A percentile compares a stretch with the other conserved stretches of the same genome.
Evolutionary conservation across 2,329 filamentous ascomycete species (phyloP).

Genomic region (Aspergillus ruber): DNA sequence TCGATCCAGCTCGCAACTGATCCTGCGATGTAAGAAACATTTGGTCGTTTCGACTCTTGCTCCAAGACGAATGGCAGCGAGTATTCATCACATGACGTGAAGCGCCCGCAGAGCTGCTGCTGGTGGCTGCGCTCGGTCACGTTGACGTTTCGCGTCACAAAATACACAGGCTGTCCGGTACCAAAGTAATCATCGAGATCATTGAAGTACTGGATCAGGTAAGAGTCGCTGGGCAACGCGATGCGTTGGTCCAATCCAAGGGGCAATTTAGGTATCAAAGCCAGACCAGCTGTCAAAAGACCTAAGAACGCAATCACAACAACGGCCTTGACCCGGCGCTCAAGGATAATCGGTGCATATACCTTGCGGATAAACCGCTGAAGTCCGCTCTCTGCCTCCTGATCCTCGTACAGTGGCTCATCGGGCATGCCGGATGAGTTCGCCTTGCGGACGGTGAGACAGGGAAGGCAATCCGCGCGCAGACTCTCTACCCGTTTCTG

Average conservation of each 20-base stretch:
- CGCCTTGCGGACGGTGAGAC: conserved; percentile 70
- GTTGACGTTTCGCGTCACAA: conserved; percentile 78
- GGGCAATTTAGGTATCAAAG: conserved; percentile 74
- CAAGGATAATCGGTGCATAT: conserved; percentile 77
- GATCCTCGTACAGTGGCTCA: conserved; percentile 60
- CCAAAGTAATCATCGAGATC: conserved; percentile 91
- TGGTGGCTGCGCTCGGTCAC: conserved; percentile 69
- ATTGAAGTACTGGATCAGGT: conserved; percentile 93
- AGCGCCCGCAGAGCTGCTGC: conserved; percentile 81
- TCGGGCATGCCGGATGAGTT: conserved; percentile 60
- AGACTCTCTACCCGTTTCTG: conserved; percentile 83
- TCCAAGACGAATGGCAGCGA: conserved; percentile 88
- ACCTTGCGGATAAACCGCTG: conserved; percentile 84
- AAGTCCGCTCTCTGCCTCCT: conserved; percentile 72
- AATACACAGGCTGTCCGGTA: conserved; percentile 89
- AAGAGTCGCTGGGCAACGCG: conserved; percentile 87
- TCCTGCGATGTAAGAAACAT: conserved; percentile 80
- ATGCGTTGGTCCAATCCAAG: conserved; percentile 92
- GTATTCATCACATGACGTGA: conserved; percentile 76
- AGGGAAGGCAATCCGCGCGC: conserved; percentile 88
- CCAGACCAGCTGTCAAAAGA: conserved; percentile 76
- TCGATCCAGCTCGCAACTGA: conserved; percentile 94
- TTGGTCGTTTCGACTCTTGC: conserved; percentile 82
- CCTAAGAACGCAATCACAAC: conserved; percentile 80
- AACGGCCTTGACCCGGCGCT: conserved; percentile 68